Base-by-base conservation (phyloP, 305 asterid genomes). In the Plantago lanceolata region DNA sequence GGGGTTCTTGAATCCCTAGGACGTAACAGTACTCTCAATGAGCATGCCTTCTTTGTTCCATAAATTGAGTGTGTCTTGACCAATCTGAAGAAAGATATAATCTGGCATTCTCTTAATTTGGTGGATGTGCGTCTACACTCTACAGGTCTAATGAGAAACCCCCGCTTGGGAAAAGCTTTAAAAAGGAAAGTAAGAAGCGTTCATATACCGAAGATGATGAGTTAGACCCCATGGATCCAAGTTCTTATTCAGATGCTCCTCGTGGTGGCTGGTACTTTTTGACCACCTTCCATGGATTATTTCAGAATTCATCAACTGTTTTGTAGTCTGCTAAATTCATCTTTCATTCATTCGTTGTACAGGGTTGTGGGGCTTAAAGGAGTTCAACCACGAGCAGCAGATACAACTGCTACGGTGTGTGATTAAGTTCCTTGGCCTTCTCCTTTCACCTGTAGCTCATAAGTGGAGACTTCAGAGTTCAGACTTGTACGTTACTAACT, bases 281-380 rank as follows among this genome's bases (percentile, higher is more conserved):
- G 59, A 5, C n/a, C 43, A 63, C 52, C 54, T 17, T 29, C 62
- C 16, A 16, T 18, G 62, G 52, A 48, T 48, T 13, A 26, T 62
- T 35, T 40, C 35, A 49, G 69, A 44, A 59, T 24, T 56, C 7
- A 29, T 63, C 48, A 47, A 57, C 18, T 61, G 26, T 63, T 51
- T 62, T 16, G 20, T 57, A 62, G 55, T 24, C 57, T 37, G 43
- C 26, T 52, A 61, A 57, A 53, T 68, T 65, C 37, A 49, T 37
- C 49, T 75, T 21, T 63, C 65, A 13, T 44, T 71, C 72, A 31
- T 33, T 33, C 40, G 7, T 0, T 33, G 40, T 71, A 68, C 83
- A 92, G 98, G 98, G 95, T 93, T 58, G 95, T 93, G 17, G 98
- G 97, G 75, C 94, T 93, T 55, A 92, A 93, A 84, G 97, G 96